Base-by-base conservation (phyloP, 2,329 filamentous ascomycete genomes). In the Thielaviopsis musarum region DNA sequence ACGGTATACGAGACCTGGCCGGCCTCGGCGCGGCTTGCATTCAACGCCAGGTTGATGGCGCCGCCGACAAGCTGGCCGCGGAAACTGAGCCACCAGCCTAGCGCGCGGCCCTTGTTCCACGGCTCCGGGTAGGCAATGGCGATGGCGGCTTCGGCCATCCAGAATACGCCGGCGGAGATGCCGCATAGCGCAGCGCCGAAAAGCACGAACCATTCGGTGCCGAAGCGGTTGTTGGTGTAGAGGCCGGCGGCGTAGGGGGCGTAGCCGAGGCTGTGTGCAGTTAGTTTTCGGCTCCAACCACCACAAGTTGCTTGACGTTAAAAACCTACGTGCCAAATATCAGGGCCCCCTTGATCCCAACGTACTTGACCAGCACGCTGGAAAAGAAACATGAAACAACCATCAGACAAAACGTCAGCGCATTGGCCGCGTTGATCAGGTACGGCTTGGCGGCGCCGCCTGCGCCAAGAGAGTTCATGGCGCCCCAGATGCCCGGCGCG, bases 81-180 rank as follows among this genome's bases (percentile, higher is more conserved):
- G 63, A 72, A 79, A 0, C 72, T 75, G 3, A 88, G 73, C 85
- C 85, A 89, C 65, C 84, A 82, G 0, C 83, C 85, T 0, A 88
- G 71, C 19, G 82, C 80, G 17, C 77, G 77, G 0, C 82, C 83
- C 58, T 79, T 77, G 54, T 85, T 85, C 66, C 79, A 81, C 0
- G 84, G 83, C 65, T 88, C 85, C 0, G 85, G 84, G 63, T 89
- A 89, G 0, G 81, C 76, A 21, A 88, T 78, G 0, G 84, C 84
- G 60, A 89, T 86, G 0, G 85, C 84, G 0, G 83, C 83, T 69
- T 89, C 85, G 0, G 84, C 80, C 74, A 83, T 83, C 85, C 85
- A 89, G 69, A 88, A 88, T 0, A 88, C 74, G 0, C 85, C 85
- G 0, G 85, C 85, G 0, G 81, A 83, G 34, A 87, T 75, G 19